Base-by-base conservation (phyloP, 768 basidiomycete genomes). In the Heimioporus sp. region DNA sequence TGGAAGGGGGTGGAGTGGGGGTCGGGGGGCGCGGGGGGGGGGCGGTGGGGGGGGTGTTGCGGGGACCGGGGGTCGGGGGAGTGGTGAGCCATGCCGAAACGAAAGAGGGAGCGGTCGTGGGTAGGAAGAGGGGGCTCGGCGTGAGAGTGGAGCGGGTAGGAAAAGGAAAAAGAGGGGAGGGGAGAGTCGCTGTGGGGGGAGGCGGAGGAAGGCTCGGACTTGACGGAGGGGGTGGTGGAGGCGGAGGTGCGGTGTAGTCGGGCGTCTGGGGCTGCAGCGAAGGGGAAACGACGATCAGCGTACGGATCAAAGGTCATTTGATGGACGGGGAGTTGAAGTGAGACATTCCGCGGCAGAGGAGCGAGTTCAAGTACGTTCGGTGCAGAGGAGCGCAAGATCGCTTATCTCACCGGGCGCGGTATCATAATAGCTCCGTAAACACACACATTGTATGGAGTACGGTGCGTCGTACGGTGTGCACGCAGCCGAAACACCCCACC, bases 21-120 rank as follows among this genome's bases (percentile, higher is more conserved):
- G 10, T 34, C 5, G 10, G 32, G 32, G 32, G 32, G 13, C 13
- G 32, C 32, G 32, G 2, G 30, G 53, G 11, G 10, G n/a, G n/a
- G n/a, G n/a, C 49, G 54, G 34, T 52, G 45, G 6, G 44, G 63
- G 24, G 49, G 44, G 0, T 58, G 65, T 36, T 60, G 70, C 43
- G 44, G 35, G 1, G 53, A 48, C 24, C 24, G 7, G 24, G 24
- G 24, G 24, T 28, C 24, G 24, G 24, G 24, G 24, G 24, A 28
- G 7, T 28, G 24, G 49, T 61, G 61, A 2, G 60, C 4, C 69
- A 70, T 68, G 41, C 51, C 59, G 46, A 71, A 67, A 47, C 69
- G 67, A 46, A 59, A 63, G 13, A 48, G 24, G 8, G 60, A 20
- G 3, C 42, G 50, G 36, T 55, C 16, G 13, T 51, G 54, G 3